These are phyloP conservation scores for Cladosporium sp. DNA, from an alignment of 2,329 filamentous ascomycete genomes.

Conservation along the genomic window DNA sequence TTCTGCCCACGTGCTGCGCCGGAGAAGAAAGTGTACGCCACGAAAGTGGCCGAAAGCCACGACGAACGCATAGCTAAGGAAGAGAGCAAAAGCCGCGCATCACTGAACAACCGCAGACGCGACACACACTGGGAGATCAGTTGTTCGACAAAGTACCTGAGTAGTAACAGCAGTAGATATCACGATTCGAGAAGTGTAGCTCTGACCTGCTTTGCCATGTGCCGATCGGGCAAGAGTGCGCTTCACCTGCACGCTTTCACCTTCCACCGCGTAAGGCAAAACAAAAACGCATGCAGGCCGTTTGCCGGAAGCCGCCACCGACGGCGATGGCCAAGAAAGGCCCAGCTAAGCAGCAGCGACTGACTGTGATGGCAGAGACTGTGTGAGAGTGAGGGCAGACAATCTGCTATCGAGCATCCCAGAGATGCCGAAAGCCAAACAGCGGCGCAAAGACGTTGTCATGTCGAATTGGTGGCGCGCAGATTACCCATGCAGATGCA, in stretches of 20 bases:
- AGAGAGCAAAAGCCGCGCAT: neutral
- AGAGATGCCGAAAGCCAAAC: neutral
- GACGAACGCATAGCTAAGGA: constrained; percentile 11
- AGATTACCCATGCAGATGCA: constrained; percentile 7
- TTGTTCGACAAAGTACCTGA: neutral
- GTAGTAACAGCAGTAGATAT: neutral
- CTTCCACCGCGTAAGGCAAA: constrained; percentile 6
- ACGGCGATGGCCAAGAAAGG: neutral
- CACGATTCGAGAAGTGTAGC: neutral
- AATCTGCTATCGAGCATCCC: constrained; percentile 10
- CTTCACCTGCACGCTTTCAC: neutral
- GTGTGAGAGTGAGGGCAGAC: neutral
- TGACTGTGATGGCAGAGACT: neutral
- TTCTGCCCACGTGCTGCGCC: constrained; percentile 16
- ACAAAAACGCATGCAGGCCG: neutral
- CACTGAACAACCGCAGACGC: neutral
- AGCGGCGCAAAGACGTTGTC: neutral
- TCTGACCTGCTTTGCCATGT: neutral
- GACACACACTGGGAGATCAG: neutral
- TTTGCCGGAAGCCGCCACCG: neutral
- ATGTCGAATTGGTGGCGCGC: constrained; percentile 12
- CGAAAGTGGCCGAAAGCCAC: constrained; percentile 5
- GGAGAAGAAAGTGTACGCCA: neutral
- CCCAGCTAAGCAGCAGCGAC: neutral
- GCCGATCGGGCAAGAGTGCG: neutral